A percentile compares a stretch with the other conserved stretches of the same genome.
Conservation (phyloP, 495 filamentous ascomycete species). For the Apiosordaria backusii region DNA sequence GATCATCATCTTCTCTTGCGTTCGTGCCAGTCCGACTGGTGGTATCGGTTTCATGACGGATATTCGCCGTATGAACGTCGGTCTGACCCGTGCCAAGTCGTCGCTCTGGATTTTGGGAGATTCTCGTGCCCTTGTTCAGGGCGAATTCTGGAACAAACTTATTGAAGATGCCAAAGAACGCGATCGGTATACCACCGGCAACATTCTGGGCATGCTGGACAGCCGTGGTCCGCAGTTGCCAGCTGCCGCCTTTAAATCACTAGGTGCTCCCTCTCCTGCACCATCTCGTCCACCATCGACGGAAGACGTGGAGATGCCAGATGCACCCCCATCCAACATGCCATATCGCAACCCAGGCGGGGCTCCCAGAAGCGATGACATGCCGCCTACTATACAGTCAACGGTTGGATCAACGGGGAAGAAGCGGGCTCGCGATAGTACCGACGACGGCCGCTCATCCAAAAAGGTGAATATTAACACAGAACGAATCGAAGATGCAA, state of each 20-base stretch:
- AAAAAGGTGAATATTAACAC: slow-evolving; percentile 17
- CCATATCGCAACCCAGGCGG: slow-evolving; percentile 21
- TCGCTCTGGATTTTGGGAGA: slow-evolving; percentile 95
- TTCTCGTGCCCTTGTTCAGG: slow-evolving; percentile 75
- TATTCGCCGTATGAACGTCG: slow-evolving; percentile 99
- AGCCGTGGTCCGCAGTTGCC: slow-evolving; percentile 29
- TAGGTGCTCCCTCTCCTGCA: slow-evolving; percentile 2
- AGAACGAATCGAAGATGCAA: not conserved
- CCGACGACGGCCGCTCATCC: slow-evolving; percentile 14
- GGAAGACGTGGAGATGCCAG: slow-evolving; percentile 30
- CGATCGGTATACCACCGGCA: slow-evolving; percentile 70
- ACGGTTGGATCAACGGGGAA: slow-evolving; percentile 20
- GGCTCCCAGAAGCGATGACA: slow-evolving; percentile 12
- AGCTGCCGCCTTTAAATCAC: slow-evolving; percentile 17
- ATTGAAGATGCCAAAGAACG: slow-evolving; percentile 74
- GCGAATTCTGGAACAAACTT: slow-evolving; percentile 83
- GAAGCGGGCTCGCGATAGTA: slow-evolving; percentile 30
- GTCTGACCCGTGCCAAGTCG: slow-evolving; percentile 90
- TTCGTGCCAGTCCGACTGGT: slow-evolving; percentile 78
- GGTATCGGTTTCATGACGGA: slow-evolving; percentile 98
- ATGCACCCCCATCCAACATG: slow-evolving; percentile 18
- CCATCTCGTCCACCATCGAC: not conserved
- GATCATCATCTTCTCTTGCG: slow-evolving; percentile 98
- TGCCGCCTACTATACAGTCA: slow-evolving; percentile 27
- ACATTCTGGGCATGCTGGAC: slow-evolving; percentile 49